phyloP scores from a whole-genome alignment of 306 rosid genomes.

The Nissolia schottii region DNA sequence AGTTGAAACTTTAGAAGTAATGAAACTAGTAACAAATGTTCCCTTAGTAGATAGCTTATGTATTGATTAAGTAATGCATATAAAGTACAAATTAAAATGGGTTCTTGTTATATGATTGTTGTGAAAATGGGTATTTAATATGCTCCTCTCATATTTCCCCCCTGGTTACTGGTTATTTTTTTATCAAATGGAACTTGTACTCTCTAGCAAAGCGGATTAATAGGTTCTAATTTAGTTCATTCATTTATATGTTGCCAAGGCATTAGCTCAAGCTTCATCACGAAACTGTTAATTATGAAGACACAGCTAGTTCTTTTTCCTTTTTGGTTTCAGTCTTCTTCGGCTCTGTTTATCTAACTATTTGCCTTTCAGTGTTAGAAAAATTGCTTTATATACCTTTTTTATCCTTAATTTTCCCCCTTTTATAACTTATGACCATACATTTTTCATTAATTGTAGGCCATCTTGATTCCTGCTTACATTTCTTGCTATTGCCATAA shows the following conservation, averaged over 20 bases:
- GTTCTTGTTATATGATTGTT: not conserved
- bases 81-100: not conserved
- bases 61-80: not conserved
- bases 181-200: not conserved
- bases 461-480: not conserved
- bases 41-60: not conserved
- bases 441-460: not conserved
- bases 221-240: not conserved
- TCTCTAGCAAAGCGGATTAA: not conserved
- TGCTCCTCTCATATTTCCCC: not conserved
- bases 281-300: not conserved
- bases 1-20: not conserved
- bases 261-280: not conserved
- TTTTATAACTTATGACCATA: not conserved
- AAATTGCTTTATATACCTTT: not conserved
- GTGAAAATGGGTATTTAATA: not conserved
- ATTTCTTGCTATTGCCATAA: constrained; percentile 1
- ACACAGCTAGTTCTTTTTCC: not conserved
- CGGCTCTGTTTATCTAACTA: not conserved
- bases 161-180: not conserved
- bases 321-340: not conserved
- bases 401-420: not conserved
- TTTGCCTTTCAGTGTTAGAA: not conserved
- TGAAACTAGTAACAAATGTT: not conserved
- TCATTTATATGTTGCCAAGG: not conserved